phyloP scores from a whole-genome alignment of 768 basidiomycete genomes.

The Collybiopsis luxurians region DNA sequence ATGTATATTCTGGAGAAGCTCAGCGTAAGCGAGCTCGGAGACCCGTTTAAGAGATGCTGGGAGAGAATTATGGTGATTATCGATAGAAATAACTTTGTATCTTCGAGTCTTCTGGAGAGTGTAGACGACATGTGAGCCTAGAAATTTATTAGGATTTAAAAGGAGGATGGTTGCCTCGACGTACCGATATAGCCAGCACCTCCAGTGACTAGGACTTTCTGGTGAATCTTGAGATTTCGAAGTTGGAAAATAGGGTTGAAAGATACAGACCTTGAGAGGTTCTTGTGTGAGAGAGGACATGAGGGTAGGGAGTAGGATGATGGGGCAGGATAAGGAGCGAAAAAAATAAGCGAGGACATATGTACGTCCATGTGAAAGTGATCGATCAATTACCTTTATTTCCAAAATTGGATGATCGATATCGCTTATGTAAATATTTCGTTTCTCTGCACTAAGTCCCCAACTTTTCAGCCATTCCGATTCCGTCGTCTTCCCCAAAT shows the following conservation, averaged over 20 bases:
- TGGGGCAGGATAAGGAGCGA: too few relatives aligned
- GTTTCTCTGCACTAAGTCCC: too few relatives aligned
- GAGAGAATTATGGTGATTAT: slow-evolving; percentile 93
- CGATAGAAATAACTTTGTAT: slow-evolving; percentile 92
- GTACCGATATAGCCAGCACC: slow-evolving; percentile 92
- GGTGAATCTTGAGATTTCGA: slow-evolving; percentile 20
- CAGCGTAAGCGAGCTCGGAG: slow-evolving; percentile 72
- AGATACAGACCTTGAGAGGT: slow-evolving; percentile 58
- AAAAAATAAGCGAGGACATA: too few relatives aligned
- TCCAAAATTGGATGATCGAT: too few relatives aligned
- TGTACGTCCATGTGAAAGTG: too few relatives aligned
- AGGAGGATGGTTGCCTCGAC: too few relatives aligned
- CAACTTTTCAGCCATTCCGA: too few relatives aligned
- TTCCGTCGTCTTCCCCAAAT: too few relatives aligned
- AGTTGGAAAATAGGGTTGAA: slow-evolving; percentile 19
- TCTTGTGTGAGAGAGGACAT: slow-evolving; percentile 73
- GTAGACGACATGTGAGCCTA: slow-evolving; percentile 94
- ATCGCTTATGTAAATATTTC: too few relatives aligned
- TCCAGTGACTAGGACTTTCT: slow-evolving; percentile 72
- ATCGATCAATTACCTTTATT: too few relatives aligned
- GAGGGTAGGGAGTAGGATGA: slow-evolving; percentile 69
- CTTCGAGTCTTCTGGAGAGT: slow-evolving; percentile 79
- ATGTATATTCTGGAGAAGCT: slow-evolving; percentile 51
- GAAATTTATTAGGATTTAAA: too few relatives aligned
- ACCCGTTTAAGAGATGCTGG: slow-evolving; percentile 73